Evolutionary conservation across 2,329 filamentous ascomycete genomes (phyloP).

Genomic region (Teratosphaeria destructans): DNA sequence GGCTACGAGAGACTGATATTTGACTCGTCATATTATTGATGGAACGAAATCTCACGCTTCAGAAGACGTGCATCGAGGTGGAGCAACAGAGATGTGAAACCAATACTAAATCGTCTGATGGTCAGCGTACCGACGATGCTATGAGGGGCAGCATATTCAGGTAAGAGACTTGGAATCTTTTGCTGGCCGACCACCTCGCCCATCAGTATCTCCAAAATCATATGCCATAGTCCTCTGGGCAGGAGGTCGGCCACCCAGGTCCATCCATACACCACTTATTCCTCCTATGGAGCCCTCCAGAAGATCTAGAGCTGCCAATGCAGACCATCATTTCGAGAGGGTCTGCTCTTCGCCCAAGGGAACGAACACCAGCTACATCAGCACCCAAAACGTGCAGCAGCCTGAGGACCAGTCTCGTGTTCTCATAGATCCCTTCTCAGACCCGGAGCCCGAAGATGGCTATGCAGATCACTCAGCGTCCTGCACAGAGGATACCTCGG

Average conservation of each 20-base stretch:
- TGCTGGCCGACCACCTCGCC: neutral
- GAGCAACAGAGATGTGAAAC: neutral
- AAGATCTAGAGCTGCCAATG: neutral
- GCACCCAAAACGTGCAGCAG: neutral
- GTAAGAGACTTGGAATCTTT: neutral
- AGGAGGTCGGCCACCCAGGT: neutral
- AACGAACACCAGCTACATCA: neutral
- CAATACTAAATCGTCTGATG: neutral
- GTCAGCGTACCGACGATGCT: neutral
- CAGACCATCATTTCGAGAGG: neutral
- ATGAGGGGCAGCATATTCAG: neutral
- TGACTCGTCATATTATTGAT: neutral
- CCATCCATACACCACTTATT: neutral
- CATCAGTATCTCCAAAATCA: neutral
- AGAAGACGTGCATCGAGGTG: neutral
- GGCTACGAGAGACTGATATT: too few relatives aligned
- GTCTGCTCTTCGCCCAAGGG: neutral
- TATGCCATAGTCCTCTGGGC: neutral
- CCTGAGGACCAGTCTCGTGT: neutral
- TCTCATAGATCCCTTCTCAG: neutral
- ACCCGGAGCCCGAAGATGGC: neutral
- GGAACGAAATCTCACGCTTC: neutral
- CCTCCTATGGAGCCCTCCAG: neutral
- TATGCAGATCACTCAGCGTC: neutral
- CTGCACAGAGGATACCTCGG: neutral